Conservation (phyloP, 805 yeast genomes). For the Candida gorgasii region DNA sequence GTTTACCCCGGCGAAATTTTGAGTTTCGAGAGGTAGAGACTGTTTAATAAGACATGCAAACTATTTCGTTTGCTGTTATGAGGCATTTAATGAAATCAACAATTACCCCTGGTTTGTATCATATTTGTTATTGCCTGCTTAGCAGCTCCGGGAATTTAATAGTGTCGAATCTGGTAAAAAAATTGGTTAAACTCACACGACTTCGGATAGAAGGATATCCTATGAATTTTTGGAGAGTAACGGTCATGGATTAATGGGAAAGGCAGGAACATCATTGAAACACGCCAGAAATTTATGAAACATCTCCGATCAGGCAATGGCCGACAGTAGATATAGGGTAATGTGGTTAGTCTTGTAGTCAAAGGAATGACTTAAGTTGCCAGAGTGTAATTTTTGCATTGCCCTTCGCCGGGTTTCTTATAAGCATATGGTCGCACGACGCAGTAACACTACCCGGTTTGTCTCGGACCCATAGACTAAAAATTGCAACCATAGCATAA, state of each 20-base stretch:
- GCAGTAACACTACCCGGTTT: not conserved
- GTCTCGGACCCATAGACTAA: not conserved
- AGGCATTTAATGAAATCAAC: too few species aligned
- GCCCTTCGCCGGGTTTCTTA: too few species aligned
- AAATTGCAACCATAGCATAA: conserved; percentile 4
- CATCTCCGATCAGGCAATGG: not conserved
- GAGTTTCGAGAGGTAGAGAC: too few species aligned
- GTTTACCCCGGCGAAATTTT: not conserved
- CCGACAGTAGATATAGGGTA: not conserved
- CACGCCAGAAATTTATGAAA: too few species aligned
- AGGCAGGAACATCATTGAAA: not conserved
- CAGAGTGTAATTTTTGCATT: too few species aligned
- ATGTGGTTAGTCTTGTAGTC: not conserved
- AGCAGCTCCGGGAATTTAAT: not conserved
- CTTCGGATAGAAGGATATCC: conserved; percentile 3
- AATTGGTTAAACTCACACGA: not conserved
- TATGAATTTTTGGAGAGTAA: not conserved
- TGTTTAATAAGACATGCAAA: too few species aligned
- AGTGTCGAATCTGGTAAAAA: not conserved
- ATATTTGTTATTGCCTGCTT: not conserved
- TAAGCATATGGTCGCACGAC: conserved; percentile 1
- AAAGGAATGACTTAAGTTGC: too few species aligned
- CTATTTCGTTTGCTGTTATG: too few species aligned
- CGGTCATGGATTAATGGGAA: not conserved
- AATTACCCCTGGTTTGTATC: too few species aligned